Percentiles rank a stretch among this genome's conserved stretches.
Evolutionary conservation across 345 rosid genomes (phyloP).

Genomic region (Bretschneidera sinensis): DNA sequence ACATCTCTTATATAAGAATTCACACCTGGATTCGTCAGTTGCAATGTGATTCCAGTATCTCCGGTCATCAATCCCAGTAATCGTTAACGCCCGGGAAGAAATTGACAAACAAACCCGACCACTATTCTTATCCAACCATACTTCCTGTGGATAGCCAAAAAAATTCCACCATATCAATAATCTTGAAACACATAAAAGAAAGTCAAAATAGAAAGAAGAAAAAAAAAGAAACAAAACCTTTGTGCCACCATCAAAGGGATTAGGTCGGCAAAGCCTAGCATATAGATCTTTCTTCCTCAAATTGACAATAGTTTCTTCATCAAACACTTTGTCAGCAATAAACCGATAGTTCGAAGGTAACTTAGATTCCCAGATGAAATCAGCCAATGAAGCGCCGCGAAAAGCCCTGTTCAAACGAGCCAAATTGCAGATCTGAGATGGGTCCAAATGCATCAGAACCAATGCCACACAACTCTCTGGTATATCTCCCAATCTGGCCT

Average conservation of each 20-base stretch:
- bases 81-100: constrained; percentile 49
- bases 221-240: constrained; percentile 34
- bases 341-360: constrained; percentile 41
- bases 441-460: constrained; percentile 43
- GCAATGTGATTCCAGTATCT: constrained; percentile 64
- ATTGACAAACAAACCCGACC: constrained; percentile 57
- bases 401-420: constrained; percentile 48
- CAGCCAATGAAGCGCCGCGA: constrained; percentile 52
- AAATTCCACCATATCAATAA: background rate
- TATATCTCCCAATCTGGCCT: constrained; percentile 42
- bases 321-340: constrained; percentile 38
- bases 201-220: background rate
- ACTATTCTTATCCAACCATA: constrained; percentile 58
- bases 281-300: constrained; percentile 42
- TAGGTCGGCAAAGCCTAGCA: constrained; percentile 35
- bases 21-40: constrained; percentile 59
- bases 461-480: constrained; percentile 65
- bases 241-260: constrained; percentile 41
- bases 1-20: background rate
- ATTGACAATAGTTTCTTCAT: constrained; percentile 26
- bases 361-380: constrained; percentile 63
- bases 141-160: constrained; percentile 30
- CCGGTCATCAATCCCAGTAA: constrained; percentile 78
- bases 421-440: constrained; percentile 50
- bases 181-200: background rate